phyloP scores from a whole-genome alignment of 2,329 filamentous ascomycete genomes.

The Stemphylium vesicarium region DNA sequence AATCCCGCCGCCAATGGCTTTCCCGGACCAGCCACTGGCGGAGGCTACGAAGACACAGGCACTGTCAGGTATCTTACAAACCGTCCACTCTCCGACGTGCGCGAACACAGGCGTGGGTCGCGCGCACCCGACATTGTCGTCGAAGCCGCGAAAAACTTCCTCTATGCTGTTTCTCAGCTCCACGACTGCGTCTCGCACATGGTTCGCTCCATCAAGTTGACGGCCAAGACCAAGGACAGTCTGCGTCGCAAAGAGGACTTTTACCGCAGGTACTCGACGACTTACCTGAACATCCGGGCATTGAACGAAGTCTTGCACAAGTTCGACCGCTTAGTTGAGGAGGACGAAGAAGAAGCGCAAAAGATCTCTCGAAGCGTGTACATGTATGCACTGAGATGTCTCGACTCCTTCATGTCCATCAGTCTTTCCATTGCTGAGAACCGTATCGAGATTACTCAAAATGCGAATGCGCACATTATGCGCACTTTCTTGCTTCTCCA shows the following conservation, averaged over 20 bases:
- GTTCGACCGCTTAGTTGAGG: constrained; percentile 56
- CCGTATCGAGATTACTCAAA: constrained; percentile 57
- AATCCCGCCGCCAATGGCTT: constrained; percentile 34
- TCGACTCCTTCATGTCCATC: constrained; percentile 46
- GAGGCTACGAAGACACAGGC: constrained; percentile 43
- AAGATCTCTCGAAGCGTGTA: constrained; percentile 45
- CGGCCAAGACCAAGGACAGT: constrained; percentile 53
- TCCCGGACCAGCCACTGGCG: constrained; percentile 42
- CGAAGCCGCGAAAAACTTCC: constrained; percentile 62
- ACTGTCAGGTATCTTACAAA: constrained; percentile 47
- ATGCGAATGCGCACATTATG: constrained; percentile 63
- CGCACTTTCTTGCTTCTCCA: constrained; percentile 65
- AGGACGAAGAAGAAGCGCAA: constrained; percentile 57
- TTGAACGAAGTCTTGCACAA: constrained; percentile 62
- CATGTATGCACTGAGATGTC: constrained; percentile 41
- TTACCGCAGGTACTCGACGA: constrained; percentile 63
- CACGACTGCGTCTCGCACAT: constrained; percentile 46
- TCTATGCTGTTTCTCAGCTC: constrained; percentile 62
- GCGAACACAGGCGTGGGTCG: constrained; percentile 60
- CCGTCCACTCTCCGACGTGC: constrained; percentile 62
- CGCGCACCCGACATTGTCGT: constrained; percentile 58
- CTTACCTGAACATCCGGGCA: constrained; percentile 62
- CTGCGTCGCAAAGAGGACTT: constrained; percentile 50
- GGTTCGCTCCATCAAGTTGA: constrained; percentile 44
- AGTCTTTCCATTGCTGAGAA: constrained; percentile 48